Conservation (phyloP, 345 rosid genomes). For the Sonneratia caseolaris region DNA sequence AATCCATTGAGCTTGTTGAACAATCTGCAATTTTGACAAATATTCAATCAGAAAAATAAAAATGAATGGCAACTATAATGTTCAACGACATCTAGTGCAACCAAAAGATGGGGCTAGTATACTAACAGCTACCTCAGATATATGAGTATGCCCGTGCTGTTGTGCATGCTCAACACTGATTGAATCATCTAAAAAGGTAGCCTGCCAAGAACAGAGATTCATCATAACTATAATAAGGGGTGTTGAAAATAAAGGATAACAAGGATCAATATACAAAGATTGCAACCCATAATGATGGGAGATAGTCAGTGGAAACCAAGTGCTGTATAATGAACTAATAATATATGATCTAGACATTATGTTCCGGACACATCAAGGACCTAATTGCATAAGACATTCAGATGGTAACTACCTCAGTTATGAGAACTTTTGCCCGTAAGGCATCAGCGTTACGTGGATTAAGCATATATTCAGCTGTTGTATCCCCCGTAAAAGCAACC, state of each 20-base stretch:
- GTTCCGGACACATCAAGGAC: too few relatives aligned
- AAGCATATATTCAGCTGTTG: constrained; percentile 88
- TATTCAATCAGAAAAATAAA: neutral
- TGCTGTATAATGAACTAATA: too few relatives aligned
- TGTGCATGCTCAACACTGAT: constrained; percentile 67
- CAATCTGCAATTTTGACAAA: constrained; percentile 43
- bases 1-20: constrained; percentile 82
- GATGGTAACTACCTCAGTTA: constrained; percentile 53
- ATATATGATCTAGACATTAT: too few relatives aligned
- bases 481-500: constrained; percentile 93
- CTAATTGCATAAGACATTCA: too few relatives aligned
- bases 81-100: neutral
- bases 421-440: constrained; percentile 81
- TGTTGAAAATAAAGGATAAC: neutral
- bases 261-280: neutral
- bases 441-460: constrained; percentile 96
- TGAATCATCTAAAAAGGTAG: constrained; percentile 76
- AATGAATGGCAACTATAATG: neutral
- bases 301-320: neutral
- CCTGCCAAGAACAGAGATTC: constrained; percentile 35
- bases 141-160: constrained; percentile 75
- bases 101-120: constrained; percentile 2
- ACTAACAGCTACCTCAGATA: constrained; percentile 48
- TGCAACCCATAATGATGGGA: neutral
- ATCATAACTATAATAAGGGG: neutral